Evolutionary conservation across 176 grass and related monocot genomes (phyloP).

Genomic region (Metroxylon sagu): DNA sequence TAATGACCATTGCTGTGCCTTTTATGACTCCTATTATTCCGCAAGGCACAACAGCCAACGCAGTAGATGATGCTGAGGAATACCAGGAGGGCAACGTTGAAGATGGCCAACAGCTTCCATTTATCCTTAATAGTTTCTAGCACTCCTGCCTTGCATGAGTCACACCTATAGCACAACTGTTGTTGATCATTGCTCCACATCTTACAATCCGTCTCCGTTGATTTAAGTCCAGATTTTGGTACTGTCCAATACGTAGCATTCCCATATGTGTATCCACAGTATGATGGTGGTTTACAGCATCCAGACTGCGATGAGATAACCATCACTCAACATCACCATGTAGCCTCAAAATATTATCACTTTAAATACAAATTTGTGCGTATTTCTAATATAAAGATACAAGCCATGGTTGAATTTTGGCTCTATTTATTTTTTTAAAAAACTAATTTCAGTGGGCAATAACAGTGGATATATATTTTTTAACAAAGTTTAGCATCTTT

Average conservation of each 20-base stretch:
- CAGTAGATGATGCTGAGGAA: not conserved
- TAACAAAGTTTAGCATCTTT: too few species aligned
- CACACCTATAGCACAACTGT: not conserved
- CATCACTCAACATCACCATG: too few species aligned
- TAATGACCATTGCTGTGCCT: not conserved
- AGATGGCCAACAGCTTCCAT: constrained; percentile 3
- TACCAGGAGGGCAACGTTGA: not conserved
- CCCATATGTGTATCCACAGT: not conserved
- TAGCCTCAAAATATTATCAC: not conserved
- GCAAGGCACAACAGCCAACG: constrained; percentile 1
- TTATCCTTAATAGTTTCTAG: not conserved
- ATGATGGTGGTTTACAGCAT: not conserved
- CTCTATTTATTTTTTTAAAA: too few species aligned
- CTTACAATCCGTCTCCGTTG: not conserved
- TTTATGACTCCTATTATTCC: not conserved
- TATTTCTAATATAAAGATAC: too few species aligned
- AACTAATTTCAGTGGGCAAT: too few species aligned
- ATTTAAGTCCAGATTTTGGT: not conserved
- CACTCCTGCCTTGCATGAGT: constrained; percentile 2
- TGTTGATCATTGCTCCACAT: not conserved
- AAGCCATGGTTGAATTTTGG: too few species aligned
- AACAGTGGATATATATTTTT: too few species aligned
- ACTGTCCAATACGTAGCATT: not conserved
- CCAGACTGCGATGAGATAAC: not conserved
- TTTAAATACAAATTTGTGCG: not conserved